Conservation (phyloP, 768 basidiomycete species). For the Cystofilobasidium bisporidii region DNA sequence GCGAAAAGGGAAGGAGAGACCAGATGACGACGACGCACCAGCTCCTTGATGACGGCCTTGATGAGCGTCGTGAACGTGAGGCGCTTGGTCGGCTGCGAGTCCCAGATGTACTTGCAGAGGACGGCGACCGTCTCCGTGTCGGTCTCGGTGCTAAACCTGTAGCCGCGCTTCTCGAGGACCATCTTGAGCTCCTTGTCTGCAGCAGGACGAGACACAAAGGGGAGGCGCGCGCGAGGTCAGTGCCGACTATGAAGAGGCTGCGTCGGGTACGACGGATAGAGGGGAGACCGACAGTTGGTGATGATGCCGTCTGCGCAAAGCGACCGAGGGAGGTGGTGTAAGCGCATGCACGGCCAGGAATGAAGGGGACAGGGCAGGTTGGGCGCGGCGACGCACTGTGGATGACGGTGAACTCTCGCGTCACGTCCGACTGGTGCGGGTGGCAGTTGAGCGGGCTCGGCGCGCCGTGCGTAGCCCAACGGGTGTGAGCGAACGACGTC, state of each 20-base stretch:
- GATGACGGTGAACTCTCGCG: conserved; percentile 75
- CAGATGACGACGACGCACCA: conserved; percentile 42
- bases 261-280: too few relatives aligned
- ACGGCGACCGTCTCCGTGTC: conserved; percentile 97
- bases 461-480: conserved; percentile 96
- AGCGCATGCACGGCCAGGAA: neutral
- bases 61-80: conserved; percentile 80
- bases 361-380: too few relatives aligned
- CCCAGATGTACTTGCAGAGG: conserved; percentile 90
- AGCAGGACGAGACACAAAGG: neutral
- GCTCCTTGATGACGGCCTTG: conserved; percentile 92
- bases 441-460: conserved; percentile 87
- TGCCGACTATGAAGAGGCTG: too few relatives aligned
- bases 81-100: conserved; percentile 76
- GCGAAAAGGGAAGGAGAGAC: too few relatives aligned
- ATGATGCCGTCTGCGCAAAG: conserved; percentile 74
- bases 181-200: conserved; percentile 63
- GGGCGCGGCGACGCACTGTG: conserved; percentile 50
- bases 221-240: neutral
- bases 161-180: conserved; percentile 91
- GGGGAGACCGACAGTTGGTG: conserved; percentile 56
- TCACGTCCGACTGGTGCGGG: conserved; percentile 74
- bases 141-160: conserved; percentile 86
- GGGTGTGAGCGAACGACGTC: conserved; percentile 95
- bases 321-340: neutral